Evolutionary conservation across 2,329 filamentous ascomycete genomes (phyloP).

Genomic region (Xylaria sp.): DNA sequence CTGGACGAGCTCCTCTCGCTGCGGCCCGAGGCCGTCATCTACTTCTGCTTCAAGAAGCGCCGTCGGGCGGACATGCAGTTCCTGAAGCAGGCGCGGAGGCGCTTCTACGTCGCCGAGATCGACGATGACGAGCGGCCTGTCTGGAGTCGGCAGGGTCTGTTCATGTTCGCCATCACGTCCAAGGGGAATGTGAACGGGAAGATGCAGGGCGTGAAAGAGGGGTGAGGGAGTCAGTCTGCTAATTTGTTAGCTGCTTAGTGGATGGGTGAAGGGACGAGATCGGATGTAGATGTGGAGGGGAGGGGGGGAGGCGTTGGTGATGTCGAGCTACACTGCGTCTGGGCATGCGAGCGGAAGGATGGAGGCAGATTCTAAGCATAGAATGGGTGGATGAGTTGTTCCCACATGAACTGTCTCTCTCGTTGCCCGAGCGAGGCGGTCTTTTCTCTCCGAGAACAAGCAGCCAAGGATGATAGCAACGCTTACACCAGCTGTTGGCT

Average conservation of each 20-base stretch:
- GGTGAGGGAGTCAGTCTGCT: neutral
- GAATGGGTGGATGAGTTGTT: neutral
- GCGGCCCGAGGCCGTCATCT: slow-evolving; percentile 71
- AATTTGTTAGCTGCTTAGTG: neutral
- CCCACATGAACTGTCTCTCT: slow-evolving; percentile 14
- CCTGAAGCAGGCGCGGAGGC: slow-evolving; percentile 75
- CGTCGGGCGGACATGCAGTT: slow-evolving; percentile 83
- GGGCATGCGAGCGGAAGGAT: neutral
- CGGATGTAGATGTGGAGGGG: neutral
- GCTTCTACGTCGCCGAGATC: slow-evolving; percentile 71
- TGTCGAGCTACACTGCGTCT: slow-evolving; percentile 17
- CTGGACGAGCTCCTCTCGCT: slow-evolving; percentile 78
- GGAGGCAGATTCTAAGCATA: neutral
- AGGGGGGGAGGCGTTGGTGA: neutral
- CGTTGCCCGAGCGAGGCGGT: slow-evolving; percentile 2
- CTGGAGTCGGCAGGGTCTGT: slow-evolving; percentile 68
- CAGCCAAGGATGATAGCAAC: neutral
- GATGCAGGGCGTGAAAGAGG: neutral
- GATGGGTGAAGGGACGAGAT: neutral
- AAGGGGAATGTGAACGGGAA: slow-evolving; percentile 21
- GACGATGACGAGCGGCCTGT: slow-evolving; percentile 68
- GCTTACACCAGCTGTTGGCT: slow-evolving; percentile 5
- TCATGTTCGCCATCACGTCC: slow-evolving; percentile 66
- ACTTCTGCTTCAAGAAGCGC: slow-evolving; percentile 96
- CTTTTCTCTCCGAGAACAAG: neutral